phyloP scores from a whole-genome alignment of 768 basidiomycete genomes.

The Psilocybe sp. region DNA sequence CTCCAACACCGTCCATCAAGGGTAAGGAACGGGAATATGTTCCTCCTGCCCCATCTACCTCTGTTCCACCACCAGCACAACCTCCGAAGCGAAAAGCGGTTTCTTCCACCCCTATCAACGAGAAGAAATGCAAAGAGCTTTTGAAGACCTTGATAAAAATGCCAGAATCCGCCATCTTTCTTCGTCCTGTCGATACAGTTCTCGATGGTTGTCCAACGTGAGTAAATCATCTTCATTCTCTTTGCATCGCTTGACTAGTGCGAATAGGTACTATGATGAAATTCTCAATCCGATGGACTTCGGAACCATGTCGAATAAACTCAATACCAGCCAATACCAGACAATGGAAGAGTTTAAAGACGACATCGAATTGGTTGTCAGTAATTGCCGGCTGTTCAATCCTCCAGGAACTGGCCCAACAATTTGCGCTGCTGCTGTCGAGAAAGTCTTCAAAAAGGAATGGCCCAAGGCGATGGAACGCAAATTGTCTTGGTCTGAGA shows the following conservation, averaged over 20 bases:
- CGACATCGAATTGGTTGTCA: conserved; percentile 81
- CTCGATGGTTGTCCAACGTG: conserved; percentile 89
- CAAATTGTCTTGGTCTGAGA: conserved; percentile 77
- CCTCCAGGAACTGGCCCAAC: conserved; percentile 75
- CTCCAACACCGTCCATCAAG: conserved; percentile 50
- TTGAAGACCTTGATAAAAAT: conserved; percentile 57
- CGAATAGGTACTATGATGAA: conserved; percentile 81
- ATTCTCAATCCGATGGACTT: conserved; percentile 94
- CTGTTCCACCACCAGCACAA: conserved; percentile 23
- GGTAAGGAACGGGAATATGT: conserved; percentile 69
- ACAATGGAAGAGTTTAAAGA: conserved; percentile 80
- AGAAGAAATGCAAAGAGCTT: conserved; percentile 80
- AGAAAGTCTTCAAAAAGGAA: conserved; percentile 77
- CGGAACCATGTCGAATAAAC: conserved; percentile 70
- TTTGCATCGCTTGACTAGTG: conserved; percentile 7
- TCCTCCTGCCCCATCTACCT: conserved; percentile 4
- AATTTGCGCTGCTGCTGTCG: conserved; percentile 68
- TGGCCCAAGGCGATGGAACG: conserved; percentile 77
- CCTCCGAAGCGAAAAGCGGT: conserved; percentile 38
- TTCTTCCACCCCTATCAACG: conserved; percentile 58
- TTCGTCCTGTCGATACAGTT: conserved; percentile 79
- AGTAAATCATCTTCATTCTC: conserved; percentile 26
- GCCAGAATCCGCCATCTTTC: conserved; percentile 72
- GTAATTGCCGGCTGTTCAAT: conserved; percentile 93
- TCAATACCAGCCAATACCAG: conserved; percentile 64